These are phyloP conservation scores for Tylopilus sp. DNA, from an alignment of 768 basidiomycete species.

Conservation along the genomic window DNA sequence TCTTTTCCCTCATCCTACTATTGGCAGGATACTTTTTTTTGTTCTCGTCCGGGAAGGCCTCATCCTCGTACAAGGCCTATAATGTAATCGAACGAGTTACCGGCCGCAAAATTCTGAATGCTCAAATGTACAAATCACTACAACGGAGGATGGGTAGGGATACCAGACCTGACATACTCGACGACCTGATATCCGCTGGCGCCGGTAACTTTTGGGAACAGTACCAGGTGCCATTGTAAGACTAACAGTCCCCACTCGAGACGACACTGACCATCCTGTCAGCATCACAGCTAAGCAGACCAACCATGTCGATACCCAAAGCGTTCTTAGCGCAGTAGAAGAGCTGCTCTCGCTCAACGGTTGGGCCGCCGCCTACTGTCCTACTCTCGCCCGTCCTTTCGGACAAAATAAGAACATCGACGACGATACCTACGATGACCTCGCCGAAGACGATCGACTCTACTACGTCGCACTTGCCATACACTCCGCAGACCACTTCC, in stretches of 20 bases:
- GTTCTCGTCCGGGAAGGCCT: slow-evolving; percentile 10
- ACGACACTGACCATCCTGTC: slow-evolving; percentile 1
- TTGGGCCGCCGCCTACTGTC: slow-evolving; percentile 96
- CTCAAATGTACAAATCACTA: slow-evolving; percentile 82
- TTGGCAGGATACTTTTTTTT: slow-evolving; percentile 21
- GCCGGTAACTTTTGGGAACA: slow-evolving; percentile 87
- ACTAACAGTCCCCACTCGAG: slow-evolving; percentile 9
- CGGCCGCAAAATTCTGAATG: slow-evolving; percentile 71
- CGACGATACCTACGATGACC: slow-evolving; percentile 79
- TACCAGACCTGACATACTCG: slow-evolving; percentile 76
- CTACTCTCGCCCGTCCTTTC: slow-evolving; percentile 91
- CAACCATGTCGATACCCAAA: slow-evolving; percentile 85
- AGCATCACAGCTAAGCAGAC: slow-evolving; percentile 84
- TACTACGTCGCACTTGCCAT: slow-evolving; percentile 96
- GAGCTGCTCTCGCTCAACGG: slow-evolving; percentile 94
- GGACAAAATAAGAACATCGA: slow-evolving; percentile 80
- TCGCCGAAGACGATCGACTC: slow-evolving; percentile 75
- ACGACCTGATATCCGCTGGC: slow-evolving; percentile 71
- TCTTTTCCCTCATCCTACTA: slow-evolving; percentile 20
- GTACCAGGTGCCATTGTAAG: slow-evolving; percentile 89
- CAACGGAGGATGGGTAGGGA: slow-evolving; percentile 89
- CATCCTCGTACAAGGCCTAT: slow-evolving; percentile 45
- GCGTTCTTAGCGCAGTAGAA: slow-evolving; percentile 85
- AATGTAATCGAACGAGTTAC: slow-evolving; percentile 65
- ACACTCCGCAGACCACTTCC: slow-evolving; percentile 98